Evolutionary conservation across 352 stramenopile genomes (phyloP), one percentile per base, ranked within the genome.

Genomic region (Chrysophaeum taylorii): DNA sequence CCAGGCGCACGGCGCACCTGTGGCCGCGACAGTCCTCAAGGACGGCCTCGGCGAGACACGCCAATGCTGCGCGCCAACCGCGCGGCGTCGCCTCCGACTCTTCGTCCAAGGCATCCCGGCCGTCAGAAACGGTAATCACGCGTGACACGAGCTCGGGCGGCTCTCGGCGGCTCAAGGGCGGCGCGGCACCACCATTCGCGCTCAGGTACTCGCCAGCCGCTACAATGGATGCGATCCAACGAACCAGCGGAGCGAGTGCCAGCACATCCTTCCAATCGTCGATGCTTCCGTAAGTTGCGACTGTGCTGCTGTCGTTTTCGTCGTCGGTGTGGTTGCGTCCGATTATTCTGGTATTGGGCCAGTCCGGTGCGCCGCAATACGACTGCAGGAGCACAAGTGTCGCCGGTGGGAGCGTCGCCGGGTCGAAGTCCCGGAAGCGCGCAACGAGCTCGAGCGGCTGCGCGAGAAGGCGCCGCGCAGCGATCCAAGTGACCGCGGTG

Each of bases 361-460:
- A 73, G 54, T 73, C 48, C n/a, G 53, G n/a, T 18, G 33, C n/a
- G 21, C n/a, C 36, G 29, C 70, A 9, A 61, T 73, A 73, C 61
- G 62, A 18, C 60, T 71, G 36, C 18, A 73, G 60, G 9, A 68
- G n/a, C 38, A 71, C 21, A 1, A 73, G 38, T 23, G 67, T 73
- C 60, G 38, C 52, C 4, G 52, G 60, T n/a, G 69, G 69, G 27
- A 73, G 9, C 33, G 57, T 66, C 33, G 33, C 57, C 4, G 57
- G 33, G 57, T 66, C 57, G 27, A 66, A 66, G 57, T 66, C 57
- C 16, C 57, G 31, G 9, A 66, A 25, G 16, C 45, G 23, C 9
- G 33, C 57, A 2, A 66, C 57, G 9, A 66, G 36, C 33, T 66
- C 57, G 1, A 45, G 12, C 2, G 57, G 57, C 36, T 36, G 9